Evolutionary conservation across 495 filamentous ascomycete genomes (phyloP).

Genomic region (Pseudomonodictys pantanalensis): DNA sequence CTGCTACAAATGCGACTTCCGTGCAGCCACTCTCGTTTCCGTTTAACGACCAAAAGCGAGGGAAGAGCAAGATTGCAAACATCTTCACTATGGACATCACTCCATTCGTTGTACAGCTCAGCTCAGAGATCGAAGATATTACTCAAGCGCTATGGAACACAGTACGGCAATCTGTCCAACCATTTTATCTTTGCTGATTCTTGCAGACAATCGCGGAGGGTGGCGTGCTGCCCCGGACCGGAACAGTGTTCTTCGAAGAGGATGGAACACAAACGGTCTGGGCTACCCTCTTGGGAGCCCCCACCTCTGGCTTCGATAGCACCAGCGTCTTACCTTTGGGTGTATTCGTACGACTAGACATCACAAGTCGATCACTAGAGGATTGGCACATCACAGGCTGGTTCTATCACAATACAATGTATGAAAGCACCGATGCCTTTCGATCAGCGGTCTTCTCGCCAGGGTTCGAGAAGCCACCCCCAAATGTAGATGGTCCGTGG

Average conservation of each 20-base stretch:
- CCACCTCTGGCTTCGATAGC: slow-evolving; percentile 41
- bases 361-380: slow-evolving; percentile 48
- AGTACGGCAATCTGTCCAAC: slow-evolving; percentile 35
- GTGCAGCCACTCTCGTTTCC: slow-evolving; percentile 44
- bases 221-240: slow-evolving; percentile 14
- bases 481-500: slow-evolving; percentile 50
- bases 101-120: slow-evolving; percentile 38
- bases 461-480: slow-evolving; percentile 45
- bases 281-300: slow-evolving; percentile 44
- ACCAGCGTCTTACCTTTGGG: slow-evolving; percentile 46
- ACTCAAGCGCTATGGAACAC: slow-evolving; percentile 41
- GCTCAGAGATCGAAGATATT: slow-evolving; percentile 41
- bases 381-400: slow-evolving; percentile 50
- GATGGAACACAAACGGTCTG: slow-evolving; percentile 45
- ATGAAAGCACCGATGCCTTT: slow-evolving; percentile 47
- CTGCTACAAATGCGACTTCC: slow-evolving; percentile 42
- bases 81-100: slow-evolving; percentile 23
- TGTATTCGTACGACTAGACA: slow-evolving; percentile 46
- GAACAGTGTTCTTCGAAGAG: slow-evolving; percentile 40
- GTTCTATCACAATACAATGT: slow-evolving; percentile 53
- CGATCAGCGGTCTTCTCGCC: slow-evolving; percentile 43
- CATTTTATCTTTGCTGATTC: slow-evolving; percentile 40
- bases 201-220: slow-evolving; percentile 45
- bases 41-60: slow-evolving; percentile 38
- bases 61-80: neutral